phyloP scores from a whole-genome alignment of 257 asterid genomes.

The Fraxinus anomala region DNA sequence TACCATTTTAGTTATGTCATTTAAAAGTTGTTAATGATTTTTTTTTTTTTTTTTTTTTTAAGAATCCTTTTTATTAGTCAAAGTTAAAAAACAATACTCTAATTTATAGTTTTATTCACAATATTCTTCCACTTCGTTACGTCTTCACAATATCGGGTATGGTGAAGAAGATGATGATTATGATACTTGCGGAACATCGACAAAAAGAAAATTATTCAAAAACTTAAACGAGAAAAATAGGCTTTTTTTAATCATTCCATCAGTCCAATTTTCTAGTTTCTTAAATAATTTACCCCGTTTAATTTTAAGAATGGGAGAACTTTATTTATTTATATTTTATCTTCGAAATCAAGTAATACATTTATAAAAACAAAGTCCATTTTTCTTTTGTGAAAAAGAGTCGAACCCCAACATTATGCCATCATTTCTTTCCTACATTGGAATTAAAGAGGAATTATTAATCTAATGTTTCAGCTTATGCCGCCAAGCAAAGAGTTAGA shows the following conservation, averaged over 20 bases:
- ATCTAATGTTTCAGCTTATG: constrained; percentile 31
- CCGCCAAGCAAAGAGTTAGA: constrained; percentile 14
- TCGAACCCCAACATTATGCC: constrained; percentile 22
- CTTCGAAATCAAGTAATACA: not conserved
- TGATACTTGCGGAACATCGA: not conserved
- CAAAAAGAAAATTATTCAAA: too few species aligned
- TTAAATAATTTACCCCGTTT: not conserved
- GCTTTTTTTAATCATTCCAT: not conserved
- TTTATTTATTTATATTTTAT: too few species aligned
- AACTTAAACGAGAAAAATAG: too few species aligned
- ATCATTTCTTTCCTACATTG: constrained; percentile 23
- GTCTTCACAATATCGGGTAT: not conserved
- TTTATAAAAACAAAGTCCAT: not conserved
- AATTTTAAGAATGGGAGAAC: too few species aligned
- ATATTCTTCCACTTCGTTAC: not conserved
- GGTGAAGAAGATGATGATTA: not conserved
- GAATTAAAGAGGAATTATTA: constrained; percentile 12
- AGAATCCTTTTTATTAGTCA: not conserved
- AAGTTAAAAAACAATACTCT: not conserved
- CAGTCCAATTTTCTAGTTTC: not conserved
- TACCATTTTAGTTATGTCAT: too few species aligned
- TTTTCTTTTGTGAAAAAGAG: not conserved
- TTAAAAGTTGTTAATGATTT: too few species aligned
- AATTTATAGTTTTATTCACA: not conserved
- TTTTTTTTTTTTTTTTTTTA: too few species aligned